Evolutionary conservation across 2,329 filamentous ascomycete species (phyloP), one percentile per base, ranked within the genome.

Genomic region (Pestalotiopsis sp.): DNA sequence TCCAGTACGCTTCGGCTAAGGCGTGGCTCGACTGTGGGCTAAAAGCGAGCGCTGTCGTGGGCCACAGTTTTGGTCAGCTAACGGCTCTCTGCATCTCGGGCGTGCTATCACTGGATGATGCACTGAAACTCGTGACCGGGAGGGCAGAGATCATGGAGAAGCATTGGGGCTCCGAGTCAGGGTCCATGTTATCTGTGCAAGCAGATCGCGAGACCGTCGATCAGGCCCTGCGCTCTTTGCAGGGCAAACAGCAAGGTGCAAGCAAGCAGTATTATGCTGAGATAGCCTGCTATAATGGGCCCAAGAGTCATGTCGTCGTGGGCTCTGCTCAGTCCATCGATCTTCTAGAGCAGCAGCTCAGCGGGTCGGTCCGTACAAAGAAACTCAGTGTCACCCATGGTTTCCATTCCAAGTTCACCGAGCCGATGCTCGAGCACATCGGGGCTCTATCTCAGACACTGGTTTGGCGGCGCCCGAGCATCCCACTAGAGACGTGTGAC

Each of bases 51-150:
- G 75, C 72, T 11, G 71, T 81, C 0, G 74, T 83, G 1, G 82
- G 82, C 1, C 81, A 83, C 70, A 81, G 78, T 69, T 80, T 83
- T 39, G 82, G 83, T 2, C 78, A 84, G 70, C 73, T 84, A 4
- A 79, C 80, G 0, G 81, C 81, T 1, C 17, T 63, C 4, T 56
- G 58, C 63, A 58, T 63, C 13, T 56, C 41, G 12, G 64, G 58
- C 2, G 39, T 41, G 4, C 27, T 66, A 3, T 61, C 63, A 1
- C 62, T 69, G 7, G 17, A 38, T 17, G 67, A 69, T n/a, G 67
- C 62, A 3, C 14, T 66, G 38, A 38, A 39, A 20, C n/a, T 69
- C 31, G 56, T 69, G 7, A 12, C 62, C 6, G 67, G 62, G 5
- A 23, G 67, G 13, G 67, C 67, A 9, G 2, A 9, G 5, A 12